Evolutionary conservation across 139 green algal species (phyloP).

Genomic region (Tetraselmis chui): DNA sequence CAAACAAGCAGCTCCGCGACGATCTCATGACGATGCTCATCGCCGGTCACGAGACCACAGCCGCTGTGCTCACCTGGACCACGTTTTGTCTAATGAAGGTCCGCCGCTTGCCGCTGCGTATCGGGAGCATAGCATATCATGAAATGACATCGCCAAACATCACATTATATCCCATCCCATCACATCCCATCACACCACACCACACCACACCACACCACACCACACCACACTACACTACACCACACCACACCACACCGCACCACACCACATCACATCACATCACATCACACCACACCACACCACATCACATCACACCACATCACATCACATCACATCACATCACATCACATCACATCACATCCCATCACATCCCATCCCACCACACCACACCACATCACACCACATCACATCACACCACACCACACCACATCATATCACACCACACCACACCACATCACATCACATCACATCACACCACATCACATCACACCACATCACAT

Average conservation of each 20-base stretch:
- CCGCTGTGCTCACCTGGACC: slow-evolving; percentile 67
- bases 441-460: slow-evolving; percentile 1
- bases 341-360: neutral
- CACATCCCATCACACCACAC: neutral
- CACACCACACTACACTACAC: neutral
- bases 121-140: too few species aligned
- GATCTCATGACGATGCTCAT: slow-evolving; percentile 96
- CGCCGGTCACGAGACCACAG: slow-evolving; percentile 93
- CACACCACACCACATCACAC: neutral
- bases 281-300: neutral
- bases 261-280: neutral
- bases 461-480: slow-evolving; percentile 4
- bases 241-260: neutral
- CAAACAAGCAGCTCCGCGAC: slow-evolving; percentile 87
- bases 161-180: neutral
- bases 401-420: neutral
- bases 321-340: neutral
- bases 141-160: neutral
- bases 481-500: neutral
- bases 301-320: neutral
- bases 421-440: neutral
- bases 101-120: too few species aligned
- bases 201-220: neutral
- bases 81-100: slow-evolving; percentile 62
- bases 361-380: neutral